Conservation (phyloP, 1,139 yeast genomes). For the Saccharomyces pastorianus region DNA sequence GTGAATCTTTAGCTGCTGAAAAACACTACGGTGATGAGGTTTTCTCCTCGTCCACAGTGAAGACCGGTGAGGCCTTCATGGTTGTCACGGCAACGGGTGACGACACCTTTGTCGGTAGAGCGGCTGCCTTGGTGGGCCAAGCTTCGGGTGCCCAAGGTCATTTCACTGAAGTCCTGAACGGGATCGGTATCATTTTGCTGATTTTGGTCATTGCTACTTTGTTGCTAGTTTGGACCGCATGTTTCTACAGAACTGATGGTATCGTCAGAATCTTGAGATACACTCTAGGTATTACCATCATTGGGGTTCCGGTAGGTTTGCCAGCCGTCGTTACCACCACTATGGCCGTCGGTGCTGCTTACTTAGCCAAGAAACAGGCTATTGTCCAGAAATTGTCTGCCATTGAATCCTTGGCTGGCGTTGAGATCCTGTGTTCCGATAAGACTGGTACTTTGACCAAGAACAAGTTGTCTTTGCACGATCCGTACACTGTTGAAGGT, state of each 20-base stretch:
- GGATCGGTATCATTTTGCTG: slow-evolving; percentile 89
- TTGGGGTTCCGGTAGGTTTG: slow-evolving; percentile 99
- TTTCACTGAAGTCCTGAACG: slow-evolving; percentile 95
- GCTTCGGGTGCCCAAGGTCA: slow-evolving; percentile 93
- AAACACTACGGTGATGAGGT: slow-evolving; percentile 81
- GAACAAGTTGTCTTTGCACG: slow-evolving; percentile 92
- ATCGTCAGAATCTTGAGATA: slow-evolving; percentile 89
- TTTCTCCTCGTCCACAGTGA: slow-evolving; percentile 92
- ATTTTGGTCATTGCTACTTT: slow-evolving; percentile 84
- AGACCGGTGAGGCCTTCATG: slow-evolving; percentile 96
- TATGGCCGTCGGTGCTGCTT: slow-evolving; percentile 99
- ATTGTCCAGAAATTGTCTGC: slow-evolving; percentile 97
- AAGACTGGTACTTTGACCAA: slow-evolving; percentile 99
- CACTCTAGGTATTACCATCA: slow-evolving; percentile 92
- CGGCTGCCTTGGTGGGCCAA: slow-evolving; percentile 93
- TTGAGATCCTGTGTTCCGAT: slow-evolving; percentile 96
- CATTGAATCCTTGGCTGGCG: slow-evolving; percentile 98
- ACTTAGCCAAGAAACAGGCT: slow-evolving; percentile 97
- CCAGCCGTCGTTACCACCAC: slow-evolving; percentile 99
- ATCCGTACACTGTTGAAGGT: slow-evolving; percentile 99
- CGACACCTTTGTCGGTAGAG: slow-evolving; percentile 87
- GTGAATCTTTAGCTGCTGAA: slow-evolving; percentile 96
- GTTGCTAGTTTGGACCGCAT: slow-evolving; percentile 85
- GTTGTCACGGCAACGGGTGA: slow-evolving; percentile 95
- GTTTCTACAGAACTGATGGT: slow-evolving; percentile 88